These are phyloP conservation scores for Chaetoscypha palmicola DNA, from an alignment of 2,329 filamentous ascomycete species.

Conservation along the genomic window DNA sequence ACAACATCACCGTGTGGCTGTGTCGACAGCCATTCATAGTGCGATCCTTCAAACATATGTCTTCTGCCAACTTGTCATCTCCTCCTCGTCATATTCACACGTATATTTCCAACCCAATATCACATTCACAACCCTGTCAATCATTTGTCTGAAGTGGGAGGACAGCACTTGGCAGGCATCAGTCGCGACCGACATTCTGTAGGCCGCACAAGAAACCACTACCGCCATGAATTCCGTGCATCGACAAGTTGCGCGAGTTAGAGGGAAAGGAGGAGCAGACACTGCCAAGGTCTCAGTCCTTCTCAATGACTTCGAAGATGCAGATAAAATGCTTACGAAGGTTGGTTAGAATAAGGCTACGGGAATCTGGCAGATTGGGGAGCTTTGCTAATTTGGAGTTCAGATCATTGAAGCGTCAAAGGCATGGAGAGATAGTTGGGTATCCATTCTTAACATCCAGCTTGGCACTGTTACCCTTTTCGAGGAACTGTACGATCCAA, in stretches of 20 bases:
- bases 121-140: neutral
- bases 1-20: neutral
- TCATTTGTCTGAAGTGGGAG: no score
- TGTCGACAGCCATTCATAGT: neutral
- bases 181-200: slow-evolving; percentile 7
- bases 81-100: slow-evolving; percentile 1
- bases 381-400: slow-evolving; percentile 8
- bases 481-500: slow-evolving; percentile 68
- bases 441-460: slow-evolving; percentile 62
- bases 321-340: slow-evolving; percentile 65
- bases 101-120: neutral
- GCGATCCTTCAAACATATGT: neutral
- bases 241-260: slow-evolving; percentile 65
- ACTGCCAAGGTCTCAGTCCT: slow-evolving; percentile 69
- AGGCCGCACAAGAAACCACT: slow-evolving; percentile 8
- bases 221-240: slow-evolving; percentile 63
- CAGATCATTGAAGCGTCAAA: slow-evolving; percentile 71
- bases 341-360: slow-evolving; percentile 39
- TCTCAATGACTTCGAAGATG: slow-evolving; percentile 73
- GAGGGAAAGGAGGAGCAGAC: slow-evolving; percentile 61
- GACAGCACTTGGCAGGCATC: slow-evolving; percentile 6
- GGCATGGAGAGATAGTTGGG: slow-evolving; percentile 74
- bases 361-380: neutral
- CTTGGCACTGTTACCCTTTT: slow-evolving; percentile 60
- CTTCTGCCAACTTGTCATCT: neutral